Percentiles rank a stretch among this genome's conserved stretches.
phyloP scores from a whole-genome alignment of 768 basidiomycete genomes.

The Glaciozyma antarctica region DNA sequence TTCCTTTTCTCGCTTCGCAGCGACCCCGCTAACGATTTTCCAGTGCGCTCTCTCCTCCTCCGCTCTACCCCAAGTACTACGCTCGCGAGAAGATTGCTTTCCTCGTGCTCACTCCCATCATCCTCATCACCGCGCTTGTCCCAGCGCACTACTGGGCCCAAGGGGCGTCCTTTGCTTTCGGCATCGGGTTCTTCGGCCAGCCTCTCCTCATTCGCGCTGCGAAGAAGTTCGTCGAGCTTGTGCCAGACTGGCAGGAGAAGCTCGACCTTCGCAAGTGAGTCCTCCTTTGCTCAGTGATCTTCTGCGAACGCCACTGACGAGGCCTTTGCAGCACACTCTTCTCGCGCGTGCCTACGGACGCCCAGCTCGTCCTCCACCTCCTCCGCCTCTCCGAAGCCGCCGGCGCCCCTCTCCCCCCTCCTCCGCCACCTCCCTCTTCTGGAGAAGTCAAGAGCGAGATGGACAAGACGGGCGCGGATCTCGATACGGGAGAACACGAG shows the following conservation, averaged over 20 bases:
- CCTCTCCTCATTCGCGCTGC: conserved; percentile 39
- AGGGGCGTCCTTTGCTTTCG: conserved; percentile 38
- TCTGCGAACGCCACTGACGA: conserved; percentile 1
- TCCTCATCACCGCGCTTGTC: conserved; percentile 22
- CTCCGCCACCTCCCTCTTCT: conserved; percentile 34
- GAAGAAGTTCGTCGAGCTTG: conserved; percentile 35
- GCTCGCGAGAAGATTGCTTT: conserved; percentile 41
- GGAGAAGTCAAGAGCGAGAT: conserved; percentile 38
- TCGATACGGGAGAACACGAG: conserved; percentile 25
- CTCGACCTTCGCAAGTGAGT: conserved; percentile 42
- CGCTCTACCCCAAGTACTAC: conserved; percentile 38
- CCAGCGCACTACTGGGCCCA: conserved; percentile 39
- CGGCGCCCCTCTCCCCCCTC: conserved; percentile 32
- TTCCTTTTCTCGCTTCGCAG: not conserved
- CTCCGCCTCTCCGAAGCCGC: conserved; percentile 39
- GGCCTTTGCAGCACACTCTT: conserved; percentile 38
- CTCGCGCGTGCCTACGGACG: conserved; percentile 42
- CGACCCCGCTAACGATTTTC: not conserved
- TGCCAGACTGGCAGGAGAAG: conserved; percentile 42
- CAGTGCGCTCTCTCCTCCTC: conserved; percentile 40
- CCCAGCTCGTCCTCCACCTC: conserved; percentile 41
- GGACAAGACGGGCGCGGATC: conserved; percentile 13
- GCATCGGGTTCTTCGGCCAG: conserved; percentile 41
- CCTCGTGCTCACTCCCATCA: conserved; percentile 39
- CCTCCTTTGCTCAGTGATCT: not conserved